Base-by-base conservation (phyloP, 2,329 filamentous ascomycete species). In the Bipolaris cookei region DNA sequence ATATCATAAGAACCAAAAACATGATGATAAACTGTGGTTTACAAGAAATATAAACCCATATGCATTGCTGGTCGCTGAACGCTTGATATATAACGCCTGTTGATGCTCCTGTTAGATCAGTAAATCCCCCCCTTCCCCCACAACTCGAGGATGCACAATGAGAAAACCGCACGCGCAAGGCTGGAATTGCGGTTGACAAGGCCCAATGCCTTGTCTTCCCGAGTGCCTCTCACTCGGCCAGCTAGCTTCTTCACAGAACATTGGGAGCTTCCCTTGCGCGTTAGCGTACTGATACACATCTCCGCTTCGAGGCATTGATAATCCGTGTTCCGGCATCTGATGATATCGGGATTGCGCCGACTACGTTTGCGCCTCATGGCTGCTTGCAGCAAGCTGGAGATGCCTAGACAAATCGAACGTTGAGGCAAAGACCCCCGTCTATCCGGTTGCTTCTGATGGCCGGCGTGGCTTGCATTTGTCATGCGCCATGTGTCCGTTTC, bases 391-490 rank as follows among this genome's bases (percentile, higher is more conserved):
- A 35, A 35, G 21, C 39, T 21, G 45, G 34, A 34, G 34, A 28
- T 21, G 34, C 30, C 23, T 37, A 48, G 39, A 34, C 35, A 46
- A 39, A 51, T 55, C 34, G 23, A 47, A 43, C 25, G 16, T 16
- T 20, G 20, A 6, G 8, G 38, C n/a, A 20, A n/a, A 20, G 18
- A 16, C 11, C 35, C 11, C 21, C 34, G 32, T 25, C 54, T 54
- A 73, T 58, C 66, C 64, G 37, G 66, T 68, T 18, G 72, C 59
- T 61, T 77, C 74, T 50, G 79, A 81, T 28, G 75, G 81, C 63
- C 84, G 80, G 68, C 86, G 81, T 72, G 86, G 88, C 82, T 97
- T 97, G 82, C 93, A 98, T 79, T 97, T 97, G 72, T 96, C 92
- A 77, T 97, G 91, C 21, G 82, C 81, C 73, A 88, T 82, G 74